phyloP scores from a whole-genome alignment of 805 yeast genomes.

The Candida peoriensis region DNA sequence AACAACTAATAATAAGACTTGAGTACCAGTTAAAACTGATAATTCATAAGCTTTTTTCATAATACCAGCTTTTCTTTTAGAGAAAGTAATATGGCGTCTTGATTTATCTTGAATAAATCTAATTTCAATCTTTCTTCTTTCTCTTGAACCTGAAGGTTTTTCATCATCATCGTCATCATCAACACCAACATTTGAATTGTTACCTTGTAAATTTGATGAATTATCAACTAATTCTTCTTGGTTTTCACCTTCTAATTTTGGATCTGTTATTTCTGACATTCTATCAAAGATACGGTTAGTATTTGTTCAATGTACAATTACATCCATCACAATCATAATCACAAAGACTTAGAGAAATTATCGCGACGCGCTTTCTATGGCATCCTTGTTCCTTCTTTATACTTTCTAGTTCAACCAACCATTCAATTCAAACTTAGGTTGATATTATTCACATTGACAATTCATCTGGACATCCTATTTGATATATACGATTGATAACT shows the following conservation, averaged over 20 bases:
- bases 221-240: conserved; percentile 21
- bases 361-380: too few relatives aligned
- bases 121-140: conserved; percentile 89
- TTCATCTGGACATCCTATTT: too few relatives aligned
- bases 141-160: conserved; percentile 41
- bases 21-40: conserved; percentile 95
- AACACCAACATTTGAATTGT: conserved; percentile 8
- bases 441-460: too few relatives aligned
- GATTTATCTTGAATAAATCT: conserved; percentile 97
- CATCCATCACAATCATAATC: too few relatives aligned
- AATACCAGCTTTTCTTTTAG: conserved; percentile 97
- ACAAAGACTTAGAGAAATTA: too few relatives aligned
- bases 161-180: conserved; percentile 44
- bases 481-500: too few relatives aligned
- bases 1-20: conserved; percentile 88
- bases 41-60: conserved; percentile 99
- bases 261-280: conserved; percentile 24
- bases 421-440: too few relatives aligned
- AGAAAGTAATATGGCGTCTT: conserved; percentile 95
- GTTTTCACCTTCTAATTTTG: conserved; percentile 16
- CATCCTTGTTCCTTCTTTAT: too few relatives aligned
- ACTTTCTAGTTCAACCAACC: too few relatives aligned
- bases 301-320: too few relatives aligned
- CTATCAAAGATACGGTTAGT: neutral
- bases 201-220: conserved; percentile 6